Conservation (phyloP, 2,329 filamentous ascomycete species). For the Penicillium sp. region DNA sequence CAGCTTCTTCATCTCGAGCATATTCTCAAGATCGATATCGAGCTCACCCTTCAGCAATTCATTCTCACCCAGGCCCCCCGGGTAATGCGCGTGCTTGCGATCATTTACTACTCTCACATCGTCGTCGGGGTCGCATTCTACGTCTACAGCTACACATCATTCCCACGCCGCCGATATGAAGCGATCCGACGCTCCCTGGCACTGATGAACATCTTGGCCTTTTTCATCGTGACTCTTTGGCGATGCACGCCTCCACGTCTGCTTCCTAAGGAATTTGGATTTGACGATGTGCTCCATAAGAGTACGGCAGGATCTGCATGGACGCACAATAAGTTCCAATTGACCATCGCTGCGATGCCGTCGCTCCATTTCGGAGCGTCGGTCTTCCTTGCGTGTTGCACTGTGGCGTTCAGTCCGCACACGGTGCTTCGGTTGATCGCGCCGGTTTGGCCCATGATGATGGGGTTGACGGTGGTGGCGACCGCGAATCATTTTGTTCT, state of each 20-base stretch:
- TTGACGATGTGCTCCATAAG: slow-evolving; percentile 42
- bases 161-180: slow-evolving; percentile 37
- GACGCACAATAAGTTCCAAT: slow-evolving; percentile 44
- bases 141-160: slow-evolving; percentile 45
- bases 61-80: slow-evolving; percentile 33
- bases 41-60: slow-evolving; percentile 37
- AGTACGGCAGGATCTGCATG: slow-evolving; percentile 26
- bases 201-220: slow-evolving; percentile 46
- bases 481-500: slow-evolving; percentile 65
- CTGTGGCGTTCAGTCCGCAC: slow-evolving; percentile 39
- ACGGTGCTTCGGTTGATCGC: slow-evolving; percentile 32
- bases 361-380: slow-evolving; percentile 44
- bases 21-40: slow-evolving; percentile 36
- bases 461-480: slow-evolving; percentile 55
- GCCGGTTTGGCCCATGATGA: slow-evolving; percentile 40
- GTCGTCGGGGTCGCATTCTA: slow-evolving; percentile 43
- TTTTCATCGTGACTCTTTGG: slow-evolving; percentile 44
- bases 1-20: slow-evolving; percentile 38
- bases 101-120: slow-evolving; percentile 46
- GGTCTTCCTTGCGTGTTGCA: slow-evolving; percentile 24
- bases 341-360: slow-evolving; percentile 48
- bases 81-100: slow-evolving; percentile 38
- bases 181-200: slow-evolving; percentile 45
- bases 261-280: slow-evolving; percentile 41
- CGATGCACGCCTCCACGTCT: slow-evolving; percentile 47